Base-by-base conservation (phyloP, 176 grass and related monocot species). In the Canna indica region DNA sequence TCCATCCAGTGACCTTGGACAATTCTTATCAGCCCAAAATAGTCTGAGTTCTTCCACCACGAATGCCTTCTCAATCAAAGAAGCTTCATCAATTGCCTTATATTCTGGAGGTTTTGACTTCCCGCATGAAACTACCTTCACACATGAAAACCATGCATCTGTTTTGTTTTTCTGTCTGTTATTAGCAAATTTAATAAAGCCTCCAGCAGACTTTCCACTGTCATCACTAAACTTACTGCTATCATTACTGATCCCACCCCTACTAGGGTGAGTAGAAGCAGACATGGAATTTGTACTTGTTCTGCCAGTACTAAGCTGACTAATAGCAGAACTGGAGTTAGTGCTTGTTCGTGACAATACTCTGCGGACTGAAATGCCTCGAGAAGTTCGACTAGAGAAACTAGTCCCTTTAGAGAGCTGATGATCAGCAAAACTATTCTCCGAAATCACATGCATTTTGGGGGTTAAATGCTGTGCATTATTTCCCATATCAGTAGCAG, bases 11-110 rank as follows among this genome's bases (percentile, higher is more conserved):
- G 41, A 83, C 50, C 47, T 62, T 24, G 83, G 88, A 41, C 75
- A 27, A 56, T 90, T 75, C 75, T 90, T 86, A 84, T 90, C 83
- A 65, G 83, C 81, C 88, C 88, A 90, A 34, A 90, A 79, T 78
- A 73, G 67, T 70, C 75, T 90, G 67, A 86, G 76, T 66, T 86
- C 78, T 66, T 90, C 83, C 38, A 86, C 17, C 6, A 90, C 83
- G 3, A 76, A 35, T 76, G 88, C 81, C 47, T 86, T 90, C 38
- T 76, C 61, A 79, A 90, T 90, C 27, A 84, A 81, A 79, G 32
- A 79, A 58, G 83, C 71, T 60, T 84, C 81, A 30, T 84, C 78
- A 31, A 57, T 73, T 33, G 28, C 57, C 36, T 62, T 81, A 69
- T 57, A 5, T 52, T 73, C 62, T 29, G 72, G 18, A 4, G 63